Percentiles rank a stretch among this genome's conserved stretches.
Evolutionary conservation across 1,284 basidiomycete genomes (phyloP).

Genomic region (Hymenochaete sp.): DNA sequence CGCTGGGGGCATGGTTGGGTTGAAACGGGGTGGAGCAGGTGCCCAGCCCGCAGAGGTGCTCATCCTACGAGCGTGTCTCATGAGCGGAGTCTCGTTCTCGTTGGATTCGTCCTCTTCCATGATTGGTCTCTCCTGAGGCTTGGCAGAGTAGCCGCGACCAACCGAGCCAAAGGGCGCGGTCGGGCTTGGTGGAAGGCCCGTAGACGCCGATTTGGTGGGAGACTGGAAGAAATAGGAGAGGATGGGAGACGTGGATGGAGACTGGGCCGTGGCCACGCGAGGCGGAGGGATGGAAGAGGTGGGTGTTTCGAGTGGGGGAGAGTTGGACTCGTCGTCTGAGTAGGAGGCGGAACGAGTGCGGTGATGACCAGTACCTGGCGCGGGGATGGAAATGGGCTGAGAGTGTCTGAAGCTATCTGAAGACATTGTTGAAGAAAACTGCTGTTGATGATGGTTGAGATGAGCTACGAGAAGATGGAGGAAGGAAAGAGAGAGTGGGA

Average conservation of each 20-base stretch:
- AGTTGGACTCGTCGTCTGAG: conserved; percentile 44
- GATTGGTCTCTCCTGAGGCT: conserved; percentile 13
- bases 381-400: conserved; percentile 55
- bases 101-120: conserved; percentile 32
- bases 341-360: conserved; percentile 41
- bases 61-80: conserved; percentile 28
- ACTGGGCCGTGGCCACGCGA: conserved; percentile 36
- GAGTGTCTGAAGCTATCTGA: conserved; percentile 38
- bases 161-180: conserved; percentile 8
- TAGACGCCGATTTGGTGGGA: conserved; percentile 35
- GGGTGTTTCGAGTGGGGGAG: conserved; percentile 40
- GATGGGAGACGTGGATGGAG: conserved; percentile 55
- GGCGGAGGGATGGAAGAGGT: conserved; percentile 34
- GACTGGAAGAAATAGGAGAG: conserved; percentile 61
- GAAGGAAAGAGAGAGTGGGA: conserved; percentile 9
- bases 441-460: neutral
- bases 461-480: neutral
- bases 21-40: conserved; percentile 41
- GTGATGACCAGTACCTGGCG: conserved; percentile 25
- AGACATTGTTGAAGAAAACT: conserved; percentile 26
- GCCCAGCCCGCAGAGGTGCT: conserved; percentile 38
- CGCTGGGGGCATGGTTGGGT: conserved; percentile 20
- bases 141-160: conserved; percentile 9
- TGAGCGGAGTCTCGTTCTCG: conserved; percentile 24
- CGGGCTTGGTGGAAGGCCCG: conserved; percentile 44